A percentile compares a stretch with the other conserved stretches of the same genome.
Evolutionary conservation across 202 grass and related monocot species (phyloP).

Genomic region (Zizania palustris): DNA sequence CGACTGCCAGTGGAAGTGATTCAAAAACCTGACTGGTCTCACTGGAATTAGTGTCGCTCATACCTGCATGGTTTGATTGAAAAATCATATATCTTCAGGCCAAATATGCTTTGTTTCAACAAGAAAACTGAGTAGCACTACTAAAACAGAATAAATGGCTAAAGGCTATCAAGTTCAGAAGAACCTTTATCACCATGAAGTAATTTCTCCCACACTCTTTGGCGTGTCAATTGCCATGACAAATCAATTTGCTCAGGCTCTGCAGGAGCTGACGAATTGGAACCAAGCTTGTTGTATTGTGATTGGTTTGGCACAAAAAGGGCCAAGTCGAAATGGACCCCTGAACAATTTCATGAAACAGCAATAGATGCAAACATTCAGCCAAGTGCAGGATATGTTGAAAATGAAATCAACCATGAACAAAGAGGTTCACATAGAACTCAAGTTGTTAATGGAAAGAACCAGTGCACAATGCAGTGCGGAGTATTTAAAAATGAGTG

Average conservation of each 20-base stretch:
- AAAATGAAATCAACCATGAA: not conserved
- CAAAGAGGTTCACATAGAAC: not conserved
- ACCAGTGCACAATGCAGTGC: constrained; percentile 8
- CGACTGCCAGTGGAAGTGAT: constrained; percentile 70
- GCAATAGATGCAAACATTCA: constrained; percentile 25
- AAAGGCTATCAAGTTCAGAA: constrained; percentile 1
- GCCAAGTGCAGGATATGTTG: not conserved
- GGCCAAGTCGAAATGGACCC: constrained; percentile 70
- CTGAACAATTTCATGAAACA: constrained; percentile 49
- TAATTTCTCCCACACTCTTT: constrained; percentile 87
- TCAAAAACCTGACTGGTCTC: constrained; percentile 56
- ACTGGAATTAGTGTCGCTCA: constrained; percentile 32
- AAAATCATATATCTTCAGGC: constrained; percentile 1
- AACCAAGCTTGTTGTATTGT: constrained; percentile 84
- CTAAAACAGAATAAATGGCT: constrained; percentile 26
- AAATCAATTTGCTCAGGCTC: constrained; percentile 85
- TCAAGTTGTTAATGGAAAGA: not conserved
- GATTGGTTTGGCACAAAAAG: constrained; percentile 97
- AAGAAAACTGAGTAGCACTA: not conserved
- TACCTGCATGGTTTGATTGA: constrained; percentile 47
- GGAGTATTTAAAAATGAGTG: not conserved
- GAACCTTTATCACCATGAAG: constrained; percentile 58
- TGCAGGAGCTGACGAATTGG: constrained; percentile 64
- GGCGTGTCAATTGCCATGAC: constrained; percentile 82
- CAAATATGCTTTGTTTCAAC: not conserved